Percentiles rank a stretch among this genome's conserved stretches.
Evolutionary conservation across 2,329 filamentous ascomycete genomes (phyloP).

Genomic region (Coniosporium tulheliwenetii): DNA sequence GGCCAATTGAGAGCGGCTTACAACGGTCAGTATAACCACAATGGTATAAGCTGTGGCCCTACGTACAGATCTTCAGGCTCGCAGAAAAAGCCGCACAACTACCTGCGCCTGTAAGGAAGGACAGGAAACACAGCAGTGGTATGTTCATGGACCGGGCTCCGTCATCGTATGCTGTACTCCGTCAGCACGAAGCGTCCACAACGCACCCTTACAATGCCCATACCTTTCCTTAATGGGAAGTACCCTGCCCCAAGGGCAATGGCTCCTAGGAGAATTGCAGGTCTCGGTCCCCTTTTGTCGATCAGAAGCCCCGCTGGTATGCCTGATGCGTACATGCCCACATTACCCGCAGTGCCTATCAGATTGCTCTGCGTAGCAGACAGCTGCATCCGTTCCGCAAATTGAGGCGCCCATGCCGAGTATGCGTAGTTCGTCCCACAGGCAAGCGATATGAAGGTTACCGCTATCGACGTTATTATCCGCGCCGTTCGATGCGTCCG

Average conservation of each 20-base stretch:
- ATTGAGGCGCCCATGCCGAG: conserved; percentile 94
- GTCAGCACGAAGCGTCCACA: not conserved
- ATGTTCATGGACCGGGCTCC: conserved; percentile 44
- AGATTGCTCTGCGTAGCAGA: conserved; percentile 89
- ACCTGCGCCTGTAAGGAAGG: conserved; percentile 73
- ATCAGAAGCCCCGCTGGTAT: conserved; percentile 81
- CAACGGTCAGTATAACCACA: conserved; percentile 8
- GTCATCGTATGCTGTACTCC: conserved; percentile 48
- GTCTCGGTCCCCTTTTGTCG: conserved; percentile 65
- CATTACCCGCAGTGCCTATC: conserved; percentile 62
- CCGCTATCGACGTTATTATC: conserved; percentile 69
- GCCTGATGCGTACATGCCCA: conserved; percentile 88
- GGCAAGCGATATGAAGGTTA: conserved; percentile 69
- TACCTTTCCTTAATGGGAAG: conserved; percentile 58
- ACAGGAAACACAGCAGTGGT: conserved; percentile 58
- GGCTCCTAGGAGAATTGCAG: conserved; percentile 61
- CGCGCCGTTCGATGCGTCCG: conserved; percentile 45
- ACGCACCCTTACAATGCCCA: conserved; percentile 1
- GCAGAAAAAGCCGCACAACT: conserved; percentile 85
- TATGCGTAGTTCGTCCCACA: conserved; percentile 98
- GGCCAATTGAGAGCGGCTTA: conserved; percentile 82
- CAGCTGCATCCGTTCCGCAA: conserved; percentile 70
- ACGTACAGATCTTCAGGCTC: conserved; percentile 57
- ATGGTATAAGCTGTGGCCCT: not conserved
- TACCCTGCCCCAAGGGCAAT: conserved; percentile 65